Conservation (phyloP, 352 stramenopile genomes). For the Pythium utonaiense region DNA sequence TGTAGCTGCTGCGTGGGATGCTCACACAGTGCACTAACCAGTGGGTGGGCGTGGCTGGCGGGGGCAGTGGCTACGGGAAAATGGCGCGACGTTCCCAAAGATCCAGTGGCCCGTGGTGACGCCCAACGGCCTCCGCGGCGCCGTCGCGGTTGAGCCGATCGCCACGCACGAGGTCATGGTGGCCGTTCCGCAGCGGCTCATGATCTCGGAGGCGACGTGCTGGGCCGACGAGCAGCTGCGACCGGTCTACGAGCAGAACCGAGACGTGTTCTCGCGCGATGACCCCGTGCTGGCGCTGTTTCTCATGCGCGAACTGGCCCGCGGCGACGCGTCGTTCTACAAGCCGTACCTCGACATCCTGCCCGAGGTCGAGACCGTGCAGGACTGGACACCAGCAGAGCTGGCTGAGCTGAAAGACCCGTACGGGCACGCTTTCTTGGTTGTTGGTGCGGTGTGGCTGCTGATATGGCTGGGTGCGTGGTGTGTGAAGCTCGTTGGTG, state of each 20-base stretch:
- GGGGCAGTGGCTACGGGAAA: constrained; percentile 66
- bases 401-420: constrained; percentile 69
- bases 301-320: constrained; percentile 70
- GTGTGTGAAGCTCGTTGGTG: constrained; percentile 31
- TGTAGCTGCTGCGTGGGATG: not conserved
- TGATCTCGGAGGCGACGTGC: constrained; percentile 75
- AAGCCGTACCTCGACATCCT: constrained; percentile 86
- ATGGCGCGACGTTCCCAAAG: constrained; percentile 76
- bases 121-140: constrained; percentile 55
- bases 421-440: no score
- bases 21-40: no score
- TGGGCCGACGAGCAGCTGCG: constrained; percentile 47
- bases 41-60: no score
- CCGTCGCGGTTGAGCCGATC: constrained; percentile 47
- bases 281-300: constrained; percentile 85
- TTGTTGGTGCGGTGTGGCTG: no score
- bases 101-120: constrained; percentile 62
- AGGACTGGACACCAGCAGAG: constrained; percentile 77
- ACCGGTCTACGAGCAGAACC: constrained; percentile 43
- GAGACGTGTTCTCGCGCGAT: constrained; percentile 67
- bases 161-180: constrained; percentile 62
- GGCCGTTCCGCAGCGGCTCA: constrained; percentile 49
- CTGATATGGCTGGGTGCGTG: not conserved
- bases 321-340: constrained; percentile 73
- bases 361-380: constrained; percentile 68